A percentile compares a stretch with the other conserved stretches of the same genome.
These are phyloP conservation scores for Mikania micrantha DNA, from an alignment of 129 eudicot genomes.

Conservation along the genomic window DNA sequence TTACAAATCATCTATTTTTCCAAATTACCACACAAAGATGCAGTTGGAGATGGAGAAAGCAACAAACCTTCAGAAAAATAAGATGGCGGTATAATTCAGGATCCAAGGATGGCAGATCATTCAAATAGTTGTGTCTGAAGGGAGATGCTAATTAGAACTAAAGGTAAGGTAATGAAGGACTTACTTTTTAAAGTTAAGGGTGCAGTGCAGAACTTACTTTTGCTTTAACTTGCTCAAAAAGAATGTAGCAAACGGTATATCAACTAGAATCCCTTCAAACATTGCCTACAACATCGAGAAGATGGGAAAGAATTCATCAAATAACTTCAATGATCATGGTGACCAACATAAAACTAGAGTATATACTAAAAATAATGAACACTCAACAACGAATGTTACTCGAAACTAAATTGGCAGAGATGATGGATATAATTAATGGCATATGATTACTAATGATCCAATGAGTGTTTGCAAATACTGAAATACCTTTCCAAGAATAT, in stretches of 20 bases:
- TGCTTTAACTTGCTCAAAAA: conserved; percentile 96
- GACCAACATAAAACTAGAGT: background rate
- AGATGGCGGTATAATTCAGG: conserved; percentile 98
- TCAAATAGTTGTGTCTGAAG: conserved; percentile 84
- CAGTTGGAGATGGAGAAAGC: conserved; percentile 7
- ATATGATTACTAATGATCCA: background rate
- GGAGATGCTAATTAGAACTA: conserved; percentile 9
- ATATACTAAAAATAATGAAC: background rate
- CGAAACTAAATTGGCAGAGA: background rate
- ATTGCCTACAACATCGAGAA: conserved; percentile 60
- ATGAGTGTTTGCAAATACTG: background rate
- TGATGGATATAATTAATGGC: background rate
- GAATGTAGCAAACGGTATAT: conserved; percentile 96
- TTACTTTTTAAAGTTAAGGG: background rate
- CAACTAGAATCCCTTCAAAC: conserved; percentile 99
- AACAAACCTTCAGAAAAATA: conserved; percentile 70
- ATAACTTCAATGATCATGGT: background rate
- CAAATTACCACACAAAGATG: background rate
- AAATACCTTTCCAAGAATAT: conserved; percentile 84
- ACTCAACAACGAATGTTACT: background rate
- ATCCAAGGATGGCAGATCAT: conserved; percentile 94
- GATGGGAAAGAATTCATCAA: background rate
- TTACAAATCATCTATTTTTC: background rate
- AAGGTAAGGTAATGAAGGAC: too few species aligned
- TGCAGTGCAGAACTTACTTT: conserved; percentile 54